Base-by-base conservation (phyloP, 352 stramenopile genomes). In the Globisporangium irregulare region DNA sequence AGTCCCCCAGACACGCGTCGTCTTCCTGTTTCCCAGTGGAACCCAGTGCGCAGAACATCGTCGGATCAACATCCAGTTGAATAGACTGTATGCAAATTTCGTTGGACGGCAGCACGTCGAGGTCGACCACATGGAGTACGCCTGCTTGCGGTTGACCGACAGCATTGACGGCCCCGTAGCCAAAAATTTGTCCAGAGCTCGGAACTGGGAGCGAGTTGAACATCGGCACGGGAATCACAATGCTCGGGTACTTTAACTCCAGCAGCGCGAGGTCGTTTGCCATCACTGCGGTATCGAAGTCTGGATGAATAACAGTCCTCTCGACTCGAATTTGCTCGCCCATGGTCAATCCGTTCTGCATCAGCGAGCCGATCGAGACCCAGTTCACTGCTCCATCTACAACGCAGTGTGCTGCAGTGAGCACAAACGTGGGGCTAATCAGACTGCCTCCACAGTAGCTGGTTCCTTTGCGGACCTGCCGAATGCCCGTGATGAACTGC, bases 291-390 rank as follows among this genome's bases (percentile, higher is more conserved):
- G n/a, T 5, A n/a, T 55, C 12, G 10, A 29, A 55, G n/a, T 29
- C n/a, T 32, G 48, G 48, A 24, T 55, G 48, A 29, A 55, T 8
- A 5, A 10, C 20, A 5, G 18, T 55, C 5, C 34, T 7, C 7
- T 38, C 34, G 34, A 55, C n/a, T 22, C n/a, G 48, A 12, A 55
- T 55, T 5, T 55, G 48, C n/a, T 55, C 48, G 48, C 48, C 48
- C n/a, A 29, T 9, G n/a, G 9, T 29, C 7, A 8, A 12, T 9
- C n/a, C 48, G 10, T 66, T 57, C 43, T 57, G 48, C 46, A 56
- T 65, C 32, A 69, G 68, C 5, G 68, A 73, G 22, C 68, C 68
- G 2, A 74, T 56, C 10, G 72, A 74, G 8, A 74, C 55, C 56
- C 58, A 74, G n/a, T 55, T 41, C 32, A 73, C 32, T 20, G 6